These are phyloP conservation scores for Apostasia ramifera DNA, from an alignment of 106 monocot genomes.

Conservation along the genomic window DNA sequence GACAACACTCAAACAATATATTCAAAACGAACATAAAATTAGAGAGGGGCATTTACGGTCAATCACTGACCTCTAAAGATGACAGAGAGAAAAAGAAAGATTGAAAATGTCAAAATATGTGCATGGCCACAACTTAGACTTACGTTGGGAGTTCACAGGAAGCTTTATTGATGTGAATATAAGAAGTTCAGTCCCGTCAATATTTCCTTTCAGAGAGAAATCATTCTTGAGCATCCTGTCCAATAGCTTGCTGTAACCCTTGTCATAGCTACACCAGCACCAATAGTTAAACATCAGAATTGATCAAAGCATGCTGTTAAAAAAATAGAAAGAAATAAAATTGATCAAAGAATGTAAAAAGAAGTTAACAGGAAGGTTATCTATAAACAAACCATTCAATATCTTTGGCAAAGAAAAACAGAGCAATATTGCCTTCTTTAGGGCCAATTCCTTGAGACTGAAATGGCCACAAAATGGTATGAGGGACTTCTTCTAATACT, in stretches of 20 bases:
- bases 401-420: slow-evolving; percentile 92
- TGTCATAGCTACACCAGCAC: slow-evolving; percentile 53
- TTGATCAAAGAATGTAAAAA: neutral
- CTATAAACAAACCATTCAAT: slow-evolving; percentile 41
- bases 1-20: neutral
- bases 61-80: neutral
- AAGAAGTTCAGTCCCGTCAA: slow-evolving; percentile 64
- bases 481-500: slow-evolving; percentile 54
- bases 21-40: neutral
- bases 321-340: neutral
- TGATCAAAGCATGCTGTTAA: neutral
- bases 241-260: slow-evolving; percentile 61
- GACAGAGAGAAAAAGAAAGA: neutral
- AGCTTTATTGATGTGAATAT: slow-evolving; percentile 75
- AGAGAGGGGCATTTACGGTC: neutral
- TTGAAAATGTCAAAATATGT: neutral
- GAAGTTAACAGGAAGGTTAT: neutral
- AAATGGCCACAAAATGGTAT: slow-evolving; percentile 38
- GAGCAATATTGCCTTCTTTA: slow-evolving; percentile 69
- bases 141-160: slow-evolving; percentile 64
- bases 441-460: slow-evolving; percentile 45
- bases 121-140: slow-evolving; percentile 6
- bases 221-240: slow-evolving; percentile 60
- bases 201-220: slow-evolving; percentile 59
- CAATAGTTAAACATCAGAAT: slow-evolving; percentile 3